phyloP scores from a whole-genome alignment of 345 rosid genomes.

The Angophora floribunda region DNA sequence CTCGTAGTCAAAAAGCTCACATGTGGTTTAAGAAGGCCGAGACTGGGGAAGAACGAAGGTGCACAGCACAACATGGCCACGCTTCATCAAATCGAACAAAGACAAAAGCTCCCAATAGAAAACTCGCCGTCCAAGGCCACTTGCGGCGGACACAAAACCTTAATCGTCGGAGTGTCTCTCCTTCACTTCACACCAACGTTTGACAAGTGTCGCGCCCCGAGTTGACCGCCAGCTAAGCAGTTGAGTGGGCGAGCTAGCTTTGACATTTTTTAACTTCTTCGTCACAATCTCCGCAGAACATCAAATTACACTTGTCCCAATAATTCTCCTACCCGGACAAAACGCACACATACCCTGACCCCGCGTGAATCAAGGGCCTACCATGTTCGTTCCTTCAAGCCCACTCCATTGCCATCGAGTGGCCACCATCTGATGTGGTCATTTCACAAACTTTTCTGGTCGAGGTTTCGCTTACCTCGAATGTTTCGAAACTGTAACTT shows the following conservation, averaged over 20 bases:
- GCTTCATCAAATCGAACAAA: neutral
- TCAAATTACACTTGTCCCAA: neutral
- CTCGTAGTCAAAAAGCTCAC: neutral
- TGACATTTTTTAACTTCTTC: neutral
- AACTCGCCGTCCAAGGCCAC: neutral
- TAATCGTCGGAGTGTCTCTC: neutral
- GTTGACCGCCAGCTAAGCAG: neutral
- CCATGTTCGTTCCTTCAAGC: neutral
- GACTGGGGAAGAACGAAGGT: neutral
- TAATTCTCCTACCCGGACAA: fast-evolving
- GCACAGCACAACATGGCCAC: fast-evolving
- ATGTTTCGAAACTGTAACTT: fast-evolving
- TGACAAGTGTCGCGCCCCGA: neutral
- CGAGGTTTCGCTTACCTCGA: neutral
- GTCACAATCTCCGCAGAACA: neutral
- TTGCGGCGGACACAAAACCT: neutral
- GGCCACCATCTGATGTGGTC: neutral
- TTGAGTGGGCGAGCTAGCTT: neutral
- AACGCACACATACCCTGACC: neutral
- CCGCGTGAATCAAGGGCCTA: neutral
- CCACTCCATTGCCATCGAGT: neutral
- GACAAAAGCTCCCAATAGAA: neutral
- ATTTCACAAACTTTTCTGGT: neutral
- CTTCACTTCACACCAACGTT: neutral
- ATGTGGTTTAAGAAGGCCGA: neutral